phyloP scores from a whole-genome alignment of 2,329 filamentous ascomycete genomes.

The Elsinoe australis region DNA sequence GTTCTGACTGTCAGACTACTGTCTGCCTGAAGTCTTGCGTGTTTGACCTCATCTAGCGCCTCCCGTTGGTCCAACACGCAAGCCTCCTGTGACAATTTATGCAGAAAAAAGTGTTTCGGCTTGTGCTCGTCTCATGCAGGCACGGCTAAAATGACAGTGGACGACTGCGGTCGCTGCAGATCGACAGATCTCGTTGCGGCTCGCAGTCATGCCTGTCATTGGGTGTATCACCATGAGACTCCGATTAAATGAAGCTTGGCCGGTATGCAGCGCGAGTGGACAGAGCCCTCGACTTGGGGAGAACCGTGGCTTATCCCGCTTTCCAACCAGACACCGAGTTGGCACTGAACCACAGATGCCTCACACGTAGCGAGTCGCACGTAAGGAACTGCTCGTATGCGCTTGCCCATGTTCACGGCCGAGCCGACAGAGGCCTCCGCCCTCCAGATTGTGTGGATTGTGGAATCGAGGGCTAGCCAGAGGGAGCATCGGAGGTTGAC shows the following conservation, averaged over 20 bases:
- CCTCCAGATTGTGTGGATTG: neutral
- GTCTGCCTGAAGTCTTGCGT: no score
- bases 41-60: neutral
- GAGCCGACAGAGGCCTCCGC: neutral
- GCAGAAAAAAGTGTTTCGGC: neutral
- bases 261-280: no score
- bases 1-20: no score
- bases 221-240: constrained; percentile 14
- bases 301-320: constrained; percentile 6
- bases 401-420: no score
- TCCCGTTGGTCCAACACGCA: constrained; percentile 2
- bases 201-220: constrained; percentile 7
- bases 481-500: constrained; percentile 3
- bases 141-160: constrained; percentile 10
- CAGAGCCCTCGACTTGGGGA: no score
- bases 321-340: constrained; percentile 12
- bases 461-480: constrained; percentile 2
- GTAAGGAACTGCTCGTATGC: no score
- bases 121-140: constrained; percentile 8
- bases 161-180: no score
- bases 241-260: neutral
- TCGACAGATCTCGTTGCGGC: no score
- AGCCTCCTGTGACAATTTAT: constrained; percentile 9
- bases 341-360: constrained; percentile 4
- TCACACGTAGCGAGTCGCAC: no score